Evolutionary conservation across 2,329 filamentous ascomycete genomes (phyloP).

Genomic region (Fusarium piperis): DNA sequence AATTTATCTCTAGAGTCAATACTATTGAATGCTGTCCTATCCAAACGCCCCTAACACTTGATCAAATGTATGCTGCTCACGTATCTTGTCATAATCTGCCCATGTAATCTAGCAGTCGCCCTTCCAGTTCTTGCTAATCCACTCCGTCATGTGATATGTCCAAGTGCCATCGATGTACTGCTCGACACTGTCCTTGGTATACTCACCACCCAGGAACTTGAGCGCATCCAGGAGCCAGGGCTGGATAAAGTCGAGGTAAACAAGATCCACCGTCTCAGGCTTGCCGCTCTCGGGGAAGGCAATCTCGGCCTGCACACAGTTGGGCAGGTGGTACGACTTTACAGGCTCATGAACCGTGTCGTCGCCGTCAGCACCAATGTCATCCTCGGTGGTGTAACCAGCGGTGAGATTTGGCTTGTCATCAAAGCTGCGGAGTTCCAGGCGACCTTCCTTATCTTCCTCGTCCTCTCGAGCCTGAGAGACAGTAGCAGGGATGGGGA

Average conservation of each 20-base stretch:
- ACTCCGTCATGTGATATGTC: conserved; percentile 64
- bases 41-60: conserved; percentile 17
- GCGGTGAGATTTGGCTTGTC: conserved; percentile 58
- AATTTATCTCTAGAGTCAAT: conserved; percentile 1
- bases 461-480: conserved; percentile 23
- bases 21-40: background rate
- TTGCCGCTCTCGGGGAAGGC: conserved; percentile 65
- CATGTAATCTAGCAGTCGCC: conserved; percentile 51
- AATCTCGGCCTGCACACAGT: conserved; percentile 79
- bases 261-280: conserved; percentile 82
- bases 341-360: conserved; percentile 85
- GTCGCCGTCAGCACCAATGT: conserved; percentile 84
- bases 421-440: conserved; percentile 46
- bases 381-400: conserved; percentile 92
- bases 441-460: conserved; percentile 37
- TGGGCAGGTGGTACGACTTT: conserved; percentile 80
- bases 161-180: conserved; percentile 64
- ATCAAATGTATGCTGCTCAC: background rate
- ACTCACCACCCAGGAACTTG: conserved; percentile 66
- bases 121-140: conserved; percentile 69
- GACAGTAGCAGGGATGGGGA: conserved; percentile 27
- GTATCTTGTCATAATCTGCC: conserved; percentile 2
- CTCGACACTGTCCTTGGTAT: conserved; percentile 57
- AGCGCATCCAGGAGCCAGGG: conserved; percentile 82
- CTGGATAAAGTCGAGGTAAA: conserved; percentile 92